These are phyloP conservation scores for Myriosclerotinia duriaeana DNA, from an alignment of 2,329 filamentous ascomycete species.

Conservation along the genomic window DNA sequence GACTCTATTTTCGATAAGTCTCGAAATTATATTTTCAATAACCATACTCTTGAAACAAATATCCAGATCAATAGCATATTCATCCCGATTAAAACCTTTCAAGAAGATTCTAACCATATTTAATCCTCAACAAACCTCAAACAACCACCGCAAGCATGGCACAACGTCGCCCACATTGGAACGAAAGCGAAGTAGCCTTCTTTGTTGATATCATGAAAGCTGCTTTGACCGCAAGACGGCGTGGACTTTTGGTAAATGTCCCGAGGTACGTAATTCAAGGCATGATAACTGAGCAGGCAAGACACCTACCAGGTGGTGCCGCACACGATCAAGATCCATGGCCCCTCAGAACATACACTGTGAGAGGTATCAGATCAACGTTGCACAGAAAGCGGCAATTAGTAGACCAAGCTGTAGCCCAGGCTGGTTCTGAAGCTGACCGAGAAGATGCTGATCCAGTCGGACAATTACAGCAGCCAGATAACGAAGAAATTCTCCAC, in stretches of 20 bases:
- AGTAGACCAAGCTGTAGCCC: too few relatives aligned
- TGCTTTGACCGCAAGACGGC: too few relatives aligned
- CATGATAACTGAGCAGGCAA: neutral
- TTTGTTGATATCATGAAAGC: neutral
- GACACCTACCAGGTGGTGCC: neutral
- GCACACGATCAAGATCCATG: neutral
- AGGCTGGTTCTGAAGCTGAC: too few relatives aligned
- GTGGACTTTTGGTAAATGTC: too few relatives aligned
- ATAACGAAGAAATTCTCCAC: too few relatives aligned
- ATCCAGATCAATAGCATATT: neutral
- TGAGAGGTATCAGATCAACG: fast-evolving
- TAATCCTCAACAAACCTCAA: neutral
- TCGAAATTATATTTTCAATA: neutral
- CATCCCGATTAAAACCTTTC: neutral
- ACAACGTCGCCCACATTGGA: neutral
- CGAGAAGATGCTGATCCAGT: too few relatives aligned
- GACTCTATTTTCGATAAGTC: neutral
- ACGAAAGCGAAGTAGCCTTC: neutral
- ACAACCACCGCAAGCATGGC: neutral
- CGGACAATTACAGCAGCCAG: too few relatives aligned
- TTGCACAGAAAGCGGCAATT: too few relatives aligned
- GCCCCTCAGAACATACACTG: neutral
- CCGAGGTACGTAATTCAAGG: too few relatives aligned
- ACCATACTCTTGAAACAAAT: neutral
- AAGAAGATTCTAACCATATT: neutral